Evolutionary conservation across 192 early-diverging fungal species (phyloP).

Genomic region (Spizellomyces punctatus): DNA sequence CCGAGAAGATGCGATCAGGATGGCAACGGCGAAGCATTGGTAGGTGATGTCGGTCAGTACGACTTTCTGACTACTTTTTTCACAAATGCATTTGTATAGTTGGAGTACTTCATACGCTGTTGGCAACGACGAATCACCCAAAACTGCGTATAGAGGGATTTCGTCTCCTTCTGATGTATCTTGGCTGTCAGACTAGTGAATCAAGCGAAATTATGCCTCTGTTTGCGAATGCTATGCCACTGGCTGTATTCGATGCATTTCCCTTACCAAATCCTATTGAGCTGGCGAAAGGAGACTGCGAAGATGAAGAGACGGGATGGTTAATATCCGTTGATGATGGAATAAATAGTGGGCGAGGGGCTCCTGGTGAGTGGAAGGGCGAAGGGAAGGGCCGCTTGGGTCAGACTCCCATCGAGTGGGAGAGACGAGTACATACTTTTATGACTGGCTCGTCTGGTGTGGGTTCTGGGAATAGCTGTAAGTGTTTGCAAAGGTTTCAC

Average conservation of each 20-base stretch:
- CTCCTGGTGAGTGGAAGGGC: constrained; percentile 14
- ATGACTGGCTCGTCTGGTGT: constrained; percentile 44
- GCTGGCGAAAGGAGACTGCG: constrained; percentile 34
- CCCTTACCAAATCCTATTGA: constrained; percentile 32
- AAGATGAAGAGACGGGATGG: constrained; percentile 14
- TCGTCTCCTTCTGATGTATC: constrained; percentile 68
- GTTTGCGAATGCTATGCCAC: constrained; percentile 64
- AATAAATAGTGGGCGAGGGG: not conserved
- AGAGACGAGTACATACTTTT: constrained; percentile 20
- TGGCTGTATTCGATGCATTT: constrained; percentile 43
- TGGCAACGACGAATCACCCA: constrained; percentile 70
- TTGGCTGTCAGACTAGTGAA: constrained; percentile 68
- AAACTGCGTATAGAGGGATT: constrained; percentile 73
- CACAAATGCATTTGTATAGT: constrained; percentile 34
- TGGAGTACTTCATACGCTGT: constrained; percentile 62
- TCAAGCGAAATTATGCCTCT: constrained; percentile 60
- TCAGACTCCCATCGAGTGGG: constrained; percentile 33
- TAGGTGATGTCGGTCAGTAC: constrained; percentile 21
- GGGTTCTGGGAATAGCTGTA: not conserved
- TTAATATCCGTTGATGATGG: not conserved
- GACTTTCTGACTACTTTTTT: constrained; percentile 2
- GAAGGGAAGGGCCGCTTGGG: constrained; percentile 31
- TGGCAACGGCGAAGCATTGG: constrained; percentile 73
- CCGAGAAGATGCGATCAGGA: constrained; percentile 70
- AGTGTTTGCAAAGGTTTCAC: not conserved